phyloP scores from a whole-genome alignment of 2,329 filamentous ascomycete genomes.

The Dactylonectria estremocensis region DNA sequence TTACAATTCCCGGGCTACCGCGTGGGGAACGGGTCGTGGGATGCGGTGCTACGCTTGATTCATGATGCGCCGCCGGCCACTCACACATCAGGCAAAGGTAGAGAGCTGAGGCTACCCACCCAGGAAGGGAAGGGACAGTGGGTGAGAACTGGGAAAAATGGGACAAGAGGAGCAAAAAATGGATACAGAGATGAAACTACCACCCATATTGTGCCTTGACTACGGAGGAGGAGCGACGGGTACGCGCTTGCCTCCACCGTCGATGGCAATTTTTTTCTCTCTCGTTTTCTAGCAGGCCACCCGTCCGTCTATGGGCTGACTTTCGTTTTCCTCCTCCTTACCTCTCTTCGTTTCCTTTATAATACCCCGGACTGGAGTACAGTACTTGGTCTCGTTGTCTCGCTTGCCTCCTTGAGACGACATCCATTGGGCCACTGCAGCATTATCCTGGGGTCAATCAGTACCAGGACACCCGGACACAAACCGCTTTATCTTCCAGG shows the following conservation, averaged over 20 bases:
- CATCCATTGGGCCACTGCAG: background rate
- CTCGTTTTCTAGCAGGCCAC: slow-evolving; percentile 15
- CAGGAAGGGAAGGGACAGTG: slow-evolving; percentile 11
- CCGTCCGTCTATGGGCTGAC: slow-evolving; percentile 5
- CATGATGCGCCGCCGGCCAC: slow-evolving; percentile 32
- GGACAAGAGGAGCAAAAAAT: slow-evolving; percentile 20
- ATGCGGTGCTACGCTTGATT: slow-evolving; percentile 19
- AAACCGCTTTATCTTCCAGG: slow-evolving; percentile 2
- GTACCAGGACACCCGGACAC: background rate
- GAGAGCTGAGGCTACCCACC: slow-evolving; percentile 1
- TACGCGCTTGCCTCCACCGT: slow-evolving; percentile 26
- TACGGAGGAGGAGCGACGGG: slow-evolving; percentile 3
- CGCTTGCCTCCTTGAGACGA: background rate
- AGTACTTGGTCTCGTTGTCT: background rate
- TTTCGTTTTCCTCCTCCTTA: background rate
- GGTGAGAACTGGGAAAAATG: slow-evolving; percentile 16
- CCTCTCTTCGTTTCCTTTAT: background rate
- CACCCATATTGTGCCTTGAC: background rate
- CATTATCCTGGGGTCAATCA: background rate
- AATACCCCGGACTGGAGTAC: background rate
- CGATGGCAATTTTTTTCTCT: slow-evolving; percentile 16
- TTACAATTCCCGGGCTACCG: slow-evolving; percentile 30
- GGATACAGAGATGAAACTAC: slow-evolving; percentile 15
- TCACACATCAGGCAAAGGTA: slow-evolving; percentile 22
- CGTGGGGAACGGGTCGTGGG: slow-evolving; percentile 36